These are phyloP conservation scores for Taxillus chinensis DNA, from an alignment of 164 flowering plant species.

Conservation along the genomic window DNA sequence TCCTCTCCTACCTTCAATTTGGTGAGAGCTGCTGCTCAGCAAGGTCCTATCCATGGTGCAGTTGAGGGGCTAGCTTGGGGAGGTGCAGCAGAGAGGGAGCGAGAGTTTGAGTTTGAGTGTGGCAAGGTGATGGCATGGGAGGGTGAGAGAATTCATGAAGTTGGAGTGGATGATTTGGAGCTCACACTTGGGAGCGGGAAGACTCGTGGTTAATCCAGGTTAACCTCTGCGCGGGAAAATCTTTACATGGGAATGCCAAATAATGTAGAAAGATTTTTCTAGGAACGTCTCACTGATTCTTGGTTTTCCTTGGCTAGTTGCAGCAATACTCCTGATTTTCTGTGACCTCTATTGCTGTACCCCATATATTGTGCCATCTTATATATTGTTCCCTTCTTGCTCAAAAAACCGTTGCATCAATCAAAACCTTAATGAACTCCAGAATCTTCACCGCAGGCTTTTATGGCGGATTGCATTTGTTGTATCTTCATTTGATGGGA, in stretches of 20 bases:
- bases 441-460: conserved; percentile 5
- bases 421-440: conserved; percentile 1
- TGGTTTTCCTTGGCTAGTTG: neutral
- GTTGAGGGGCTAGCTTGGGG: conserved; percentile 22
- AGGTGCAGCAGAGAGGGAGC: conserved; percentile 20
- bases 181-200: conserved; percentile 78
- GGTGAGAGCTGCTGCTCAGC: conserved; percentile 37
- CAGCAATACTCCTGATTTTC: conserved; percentile 4
- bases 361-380: neutral
- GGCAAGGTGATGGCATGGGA: conserved; percentile 79
- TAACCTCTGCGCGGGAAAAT: neutral
- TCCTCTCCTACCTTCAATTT: conserved; percentile 84
- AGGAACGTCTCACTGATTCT: neutral
- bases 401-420: neutral
- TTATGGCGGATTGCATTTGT: conserved; percentile 7
- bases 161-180: conserved; percentile 76
- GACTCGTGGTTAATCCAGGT: conserved; percentile 15
- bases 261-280: neutral
- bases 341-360: neutral
- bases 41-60: conserved; percentile 11
- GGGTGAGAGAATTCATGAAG: conserved; percentile 83
- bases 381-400: neutral
- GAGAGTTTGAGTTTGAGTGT: conserved; percentile 70
- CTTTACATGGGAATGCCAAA: neutral
- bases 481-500: neutral